Base-by-base conservation (phyloP, 2,329 filamentous ascomycete species). In the Albifimbria verrucaria region DNA sequence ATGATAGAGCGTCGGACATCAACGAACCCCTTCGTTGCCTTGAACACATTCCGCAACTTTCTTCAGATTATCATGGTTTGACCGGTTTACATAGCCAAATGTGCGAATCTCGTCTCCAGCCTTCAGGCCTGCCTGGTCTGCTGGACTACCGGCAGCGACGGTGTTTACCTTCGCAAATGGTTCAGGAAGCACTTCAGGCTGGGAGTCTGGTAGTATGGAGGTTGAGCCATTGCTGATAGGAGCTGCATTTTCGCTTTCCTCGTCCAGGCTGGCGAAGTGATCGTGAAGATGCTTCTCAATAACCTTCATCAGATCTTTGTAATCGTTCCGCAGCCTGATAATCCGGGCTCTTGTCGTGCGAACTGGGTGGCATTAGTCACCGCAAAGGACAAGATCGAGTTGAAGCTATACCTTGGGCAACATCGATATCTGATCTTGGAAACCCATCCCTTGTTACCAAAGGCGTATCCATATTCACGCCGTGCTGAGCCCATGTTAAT, bases 321-420 rank as follows among this genome's bases (percentile, higher is more conserved):
- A 93, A 71, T 99, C 94, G 67, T 97, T 97, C 59, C 89, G 87
- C 39, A 97, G 79, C 60, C 87, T 80, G 60, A 97, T 94, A 61
- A 99, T 96, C 55, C 90, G 86, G 24, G 92, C 83, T 70, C 94
- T 82, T 36, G 92, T 96, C n/a, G 91, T 96, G 56, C 94, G 90
- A 67, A 99, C 90, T 95, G 51, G 44, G n/a, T 21, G 18, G 4
- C 41, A 46, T 65, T 49, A 69, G 59, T 50, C 44, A 46, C n/a
- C 20, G 11, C 12, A 26, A 42, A 12, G 15, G 7, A 12, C 21
- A 36, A 18, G 32, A 24, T 39, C 25, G 43, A 24, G 32, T 10
- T 49, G 49, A 25, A 17, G 28, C 52, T 78, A 59, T 84, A 94
- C 91, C 94, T 74, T 97, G 93, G 23, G 94, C 88, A 57, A 99